phyloP scores from a whole-genome alignment of 768 basidiomycete genomes.

The Rhizopogon vesiculosus region DNA sequence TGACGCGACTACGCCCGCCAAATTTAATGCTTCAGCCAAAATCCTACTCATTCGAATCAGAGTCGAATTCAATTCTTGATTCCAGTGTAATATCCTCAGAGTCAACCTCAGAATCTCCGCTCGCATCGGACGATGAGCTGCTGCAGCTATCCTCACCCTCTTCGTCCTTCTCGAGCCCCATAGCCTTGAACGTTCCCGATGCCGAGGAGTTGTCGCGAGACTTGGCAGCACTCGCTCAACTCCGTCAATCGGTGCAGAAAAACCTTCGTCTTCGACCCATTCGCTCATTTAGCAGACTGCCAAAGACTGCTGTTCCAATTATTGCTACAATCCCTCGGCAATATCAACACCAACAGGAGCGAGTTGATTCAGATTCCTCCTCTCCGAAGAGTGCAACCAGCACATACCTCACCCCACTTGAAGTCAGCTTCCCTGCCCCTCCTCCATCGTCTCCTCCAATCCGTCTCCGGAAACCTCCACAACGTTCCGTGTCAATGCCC shows the following conservation, averaged over 20 bases:
- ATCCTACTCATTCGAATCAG: slow-evolving; percentile 29
- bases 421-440: slow-evolving; percentile 22
- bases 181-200: slow-evolving; percentile 15
- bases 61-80: slow-evolving; percentile 26
- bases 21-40: slow-evolving; percentile 39
- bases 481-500: slow-evolving; percentile 1
- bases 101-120: not conserved
- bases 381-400: slow-evolving; percentile 44
- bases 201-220: slow-evolving; percentile 64
- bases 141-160: slow-evolving; percentile 26
- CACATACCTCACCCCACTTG: slow-evolving; percentile 53
- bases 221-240: slow-evolving; percentile 59
- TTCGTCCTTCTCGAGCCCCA: slow-evolving; percentile 17
- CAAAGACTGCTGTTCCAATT: slow-evolving; percentile 33
- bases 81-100: slow-evolving; percentile 29
- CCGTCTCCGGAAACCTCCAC: slow-evolving; percentile 8
- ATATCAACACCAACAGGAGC: slow-evolving; percentile 6
- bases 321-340: not conserved
- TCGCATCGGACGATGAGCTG: slow-evolving; percentile 22
- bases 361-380: slow-evolving; percentile 13
- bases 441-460: slow-evolving; percentile 19
- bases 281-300: slow-evolving; percentile 49
- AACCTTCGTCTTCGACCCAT: slow-evolving; percentile 80
- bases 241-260: slow-evolving; percentile 68
- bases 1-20: slow-evolving; percentile 45